Conservation (phyloP, 495 filamentous ascomycete species). For the Poronia punctata region DNA sequence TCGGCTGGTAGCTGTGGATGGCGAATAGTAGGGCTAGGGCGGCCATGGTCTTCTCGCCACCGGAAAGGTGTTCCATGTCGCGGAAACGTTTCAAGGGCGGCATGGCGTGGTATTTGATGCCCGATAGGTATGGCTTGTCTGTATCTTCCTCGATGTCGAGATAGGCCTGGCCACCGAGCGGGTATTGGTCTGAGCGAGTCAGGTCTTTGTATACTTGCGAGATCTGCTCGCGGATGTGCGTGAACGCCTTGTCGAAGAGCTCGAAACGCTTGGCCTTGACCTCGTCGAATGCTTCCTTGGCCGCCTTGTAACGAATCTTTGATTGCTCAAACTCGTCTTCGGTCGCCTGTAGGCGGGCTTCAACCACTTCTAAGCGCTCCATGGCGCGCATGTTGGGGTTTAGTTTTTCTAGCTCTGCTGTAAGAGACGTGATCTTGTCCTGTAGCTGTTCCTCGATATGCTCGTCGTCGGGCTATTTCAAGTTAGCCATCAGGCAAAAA, state of each 20-base stretch:
- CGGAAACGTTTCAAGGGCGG: conserved; percentile 96
- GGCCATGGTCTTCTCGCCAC: conserved; percentile 98
- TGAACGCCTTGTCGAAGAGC: conserved; percentile 90
- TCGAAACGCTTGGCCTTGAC: conserved; percentile 79
- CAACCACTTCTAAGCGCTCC: conserved; percentile 81
- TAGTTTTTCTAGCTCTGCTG: conserved; percentile 79
- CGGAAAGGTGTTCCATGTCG: conserved; percentile 97
- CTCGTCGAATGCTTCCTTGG: conserved; percentile 73
- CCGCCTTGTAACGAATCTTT: conserved; percentile 59
- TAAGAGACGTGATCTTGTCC: conserved; percentile 67
- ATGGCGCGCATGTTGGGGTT: conserved; percentile 93
- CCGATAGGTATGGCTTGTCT: conserved; percentile 79
- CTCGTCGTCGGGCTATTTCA: conserved; percentile 59
- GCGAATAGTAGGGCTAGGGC: conserved; percentile 92
- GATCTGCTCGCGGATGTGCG: conserved; percentile 92
- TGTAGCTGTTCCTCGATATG: conserved; percentile 70
- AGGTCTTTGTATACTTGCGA: conserved; percentile 90
- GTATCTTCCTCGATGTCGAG: conserved; percentile 87
- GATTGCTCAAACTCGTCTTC: conserved; percentile 87
- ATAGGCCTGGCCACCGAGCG: conserved; percentile 88
- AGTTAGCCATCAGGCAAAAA: too few relatives aligned
- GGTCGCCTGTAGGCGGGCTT: conserved; percentile 73
- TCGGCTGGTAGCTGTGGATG: conserved; percentile 89
- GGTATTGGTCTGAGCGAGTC: conserved; percentile 75
- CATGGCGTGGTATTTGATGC: conserved; percentile 98